Conservation (phyloP, 148 eudicot species). For the Heliosperma pusillum region DNA sequence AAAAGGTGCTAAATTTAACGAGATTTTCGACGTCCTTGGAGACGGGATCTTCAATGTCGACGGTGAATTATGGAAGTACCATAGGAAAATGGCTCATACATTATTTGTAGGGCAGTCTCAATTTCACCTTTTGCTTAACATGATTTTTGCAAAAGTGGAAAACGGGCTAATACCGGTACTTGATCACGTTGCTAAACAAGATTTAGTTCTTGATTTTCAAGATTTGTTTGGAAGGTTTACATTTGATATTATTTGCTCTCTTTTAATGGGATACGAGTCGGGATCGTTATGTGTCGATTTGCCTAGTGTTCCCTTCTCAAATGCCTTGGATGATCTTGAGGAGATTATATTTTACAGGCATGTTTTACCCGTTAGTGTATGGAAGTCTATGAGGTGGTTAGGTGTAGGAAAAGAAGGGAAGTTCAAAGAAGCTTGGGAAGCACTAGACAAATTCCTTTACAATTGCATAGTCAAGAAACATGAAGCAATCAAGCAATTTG, state of each 20-base stretch:
- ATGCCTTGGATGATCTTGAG: slow-evolving; percentile 53
- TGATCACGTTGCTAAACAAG: slow-evolving; percentile 25
- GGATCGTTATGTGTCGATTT: slow-evolving; percentile 35
- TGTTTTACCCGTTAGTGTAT: slow-evolving; percentile 35
- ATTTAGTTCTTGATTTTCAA: slow-evolving; percentile 45
- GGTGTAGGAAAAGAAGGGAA: slow-evolving; percentile 42
- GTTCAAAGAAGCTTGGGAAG: slow-evolving; percentile 32
- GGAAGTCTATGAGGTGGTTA: slow-evolving; percentile 57
- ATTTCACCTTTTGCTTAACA: slow-evolving; percentile 36
- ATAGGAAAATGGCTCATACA: slow-evolving; percentile 33
- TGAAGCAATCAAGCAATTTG: too few species aligned
- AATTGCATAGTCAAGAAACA: slow-evolving; percentile 27
- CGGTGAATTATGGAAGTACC: slow-evolving; percentile 36
- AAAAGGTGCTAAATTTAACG: slow-evolving; percentile 41
- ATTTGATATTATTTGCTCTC: slow-evolving; percentile 45
- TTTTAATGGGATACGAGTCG: slow-evolving; percentile 49
- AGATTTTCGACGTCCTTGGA: slow-evolving; percentile 52
- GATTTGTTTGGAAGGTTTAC: slow-evolving; percentile 56
- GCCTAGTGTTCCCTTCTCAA: slow-evolving; percentile 33
- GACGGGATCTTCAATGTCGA: slow-evolving; percentile 56
- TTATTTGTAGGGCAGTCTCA: slow-evolving; percentile 28
- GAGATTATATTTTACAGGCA: slow-evolving; percentile 40
- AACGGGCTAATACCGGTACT: slow-evolving; percentile 40
- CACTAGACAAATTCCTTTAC: slow-evolving; percentile 36
- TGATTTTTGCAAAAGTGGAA: slow-evolving; percentile 33